Percentiles rank a stretch among this genome's conserved stretches.
Conservation (phyloP, 2,329 filamentous ascomycete genomes). For the Fusarium citri region DNA sequence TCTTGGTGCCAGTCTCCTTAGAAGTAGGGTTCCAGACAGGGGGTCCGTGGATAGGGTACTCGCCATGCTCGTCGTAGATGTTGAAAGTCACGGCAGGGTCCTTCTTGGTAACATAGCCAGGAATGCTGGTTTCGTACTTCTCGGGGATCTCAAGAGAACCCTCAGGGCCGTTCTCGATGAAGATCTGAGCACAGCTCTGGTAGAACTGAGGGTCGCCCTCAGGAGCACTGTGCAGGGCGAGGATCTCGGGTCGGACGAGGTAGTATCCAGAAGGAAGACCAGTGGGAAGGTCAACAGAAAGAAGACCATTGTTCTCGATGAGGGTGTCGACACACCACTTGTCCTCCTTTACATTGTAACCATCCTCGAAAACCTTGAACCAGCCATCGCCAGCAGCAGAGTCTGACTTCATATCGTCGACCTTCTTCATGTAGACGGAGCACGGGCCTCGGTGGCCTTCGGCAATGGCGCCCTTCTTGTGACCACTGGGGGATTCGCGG, state of each 20-base stretch:
- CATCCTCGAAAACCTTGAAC: conserved; percentile 82
- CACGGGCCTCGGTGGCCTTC: conserved; percentile 74
- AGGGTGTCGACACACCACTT: conserved; percentile 79
- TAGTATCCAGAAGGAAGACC: conserved; percentile 75
- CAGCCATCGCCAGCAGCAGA: conserved; percentile 73
- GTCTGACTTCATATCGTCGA: conserved; percentile 64
- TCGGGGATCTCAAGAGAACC: conserved; percentile 61
- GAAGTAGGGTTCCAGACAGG: conserved; percentile 60
- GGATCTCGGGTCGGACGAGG: conserved; percentile 76
- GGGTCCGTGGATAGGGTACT: conserved; percentile 67
- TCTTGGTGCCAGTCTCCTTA: conserved; percentile 28
- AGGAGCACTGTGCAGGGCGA: conserved; percentile 74
- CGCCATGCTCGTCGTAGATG: conserved; percentile 65
- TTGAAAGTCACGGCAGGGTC: conserved; percentile 71
- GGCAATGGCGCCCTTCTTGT: conserved; percentile 68
- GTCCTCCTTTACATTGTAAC: conserved; percentile 65
- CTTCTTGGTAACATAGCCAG: conserved; percentile 69
- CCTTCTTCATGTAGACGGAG: conserved; percentile 78
- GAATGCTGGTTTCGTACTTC: conserved; percentile 69
- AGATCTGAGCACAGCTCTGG: conserved; percentile 77
- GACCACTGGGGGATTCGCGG: conserved; percentile 68
- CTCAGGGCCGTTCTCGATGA: conserved; percentile 61
- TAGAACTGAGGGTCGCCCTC: conserved; percentile 77
- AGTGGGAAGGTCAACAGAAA: conserved; percentile 71
- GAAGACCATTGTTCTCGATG: conserved; percentile 70